Base-by-base conservation (phyloP, 352 stramenopile species). In the Plasmopara viticola region DNA sequence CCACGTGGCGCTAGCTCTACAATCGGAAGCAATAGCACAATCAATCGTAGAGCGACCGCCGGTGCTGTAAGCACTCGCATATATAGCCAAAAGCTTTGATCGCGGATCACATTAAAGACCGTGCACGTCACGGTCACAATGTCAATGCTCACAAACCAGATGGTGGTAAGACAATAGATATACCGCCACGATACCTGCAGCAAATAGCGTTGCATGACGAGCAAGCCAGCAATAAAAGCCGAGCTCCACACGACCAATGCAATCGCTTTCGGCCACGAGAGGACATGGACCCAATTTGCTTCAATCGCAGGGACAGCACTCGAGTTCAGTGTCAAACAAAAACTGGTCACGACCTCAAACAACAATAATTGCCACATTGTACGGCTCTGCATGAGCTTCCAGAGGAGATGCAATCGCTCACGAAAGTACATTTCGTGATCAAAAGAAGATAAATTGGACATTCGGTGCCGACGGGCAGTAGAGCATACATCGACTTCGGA, bases 331-430 rank as follows among this genome's bases (percentile, higher is more conserved):
- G 62, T 67, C 15, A 75, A 51, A 33, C 72, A 86, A 50, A 94
- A 81, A 28, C 59, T 70, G 8, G 71, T 67, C 4, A 87, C 34
- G 25, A 89, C 63, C 35, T 84, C 60, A 42, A 90, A 94, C 33
- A 76, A 62, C 20, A 94, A 46, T 12, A 90, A 61, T 38, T 90
- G 81, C 77, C 78, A 94, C 61, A 94, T 75, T 2, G 64, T 77
- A 15, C 76, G 80, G 29, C 73, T 74, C 49, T 89, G 79, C 4
- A 73, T 38, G 7, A 90, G 71, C 41, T 57, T 66, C 78, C 76
- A 91, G 59, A 88, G 56, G 17, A 87, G 61, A 0, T 59, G 59
- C 20, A 68, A 82, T 1, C 72, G 71, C 13, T 53, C 57, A 6
- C 47, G 7, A 53, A 68, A 63, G 44, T 44, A 9, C 25, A 65